A percentile compares a stretch with the other conserved stretches of the same genome.
Evolutionary conservation across 805 yeast species (phyloP).

Genomic region (Starmerella floris): DNA sequence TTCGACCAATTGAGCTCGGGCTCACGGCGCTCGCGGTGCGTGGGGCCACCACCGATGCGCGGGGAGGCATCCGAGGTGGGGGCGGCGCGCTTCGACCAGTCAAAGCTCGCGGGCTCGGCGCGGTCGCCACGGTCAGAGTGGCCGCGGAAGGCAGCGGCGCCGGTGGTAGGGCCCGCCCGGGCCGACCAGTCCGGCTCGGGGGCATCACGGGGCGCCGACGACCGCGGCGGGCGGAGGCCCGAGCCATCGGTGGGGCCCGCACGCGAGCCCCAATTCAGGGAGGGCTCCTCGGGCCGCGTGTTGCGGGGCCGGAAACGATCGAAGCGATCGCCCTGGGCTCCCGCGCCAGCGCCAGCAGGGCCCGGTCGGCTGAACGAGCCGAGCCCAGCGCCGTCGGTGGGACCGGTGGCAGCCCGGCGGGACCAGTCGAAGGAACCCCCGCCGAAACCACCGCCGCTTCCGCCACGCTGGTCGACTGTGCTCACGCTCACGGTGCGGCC

Average conservation of each 20-base stretch:
- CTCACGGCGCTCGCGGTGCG: conserved; percentile 19
- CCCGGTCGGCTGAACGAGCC: conserved; percentile 21
- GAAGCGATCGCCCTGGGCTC: conserved; percentile 31
- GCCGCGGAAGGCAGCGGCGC: conserved; percentile 28
- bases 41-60: conserved; percentile 15
- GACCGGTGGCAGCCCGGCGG: conserved; percentile 10
- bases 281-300: conserved; percentile 26
- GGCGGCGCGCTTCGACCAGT: conserved; percentile 7
- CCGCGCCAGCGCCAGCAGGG: conserved; percentile 24
- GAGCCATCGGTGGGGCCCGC: conserved; percentile 12
- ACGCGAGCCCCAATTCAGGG: conserved; percentile 35
- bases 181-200: conserved; percentile 21
- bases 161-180: conserved; percentile 22
- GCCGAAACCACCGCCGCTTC: conserved; percentile 32
- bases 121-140: conserved; percentile 3
- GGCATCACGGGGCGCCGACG: too few species aligned
- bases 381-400: conserved; percentile 26
- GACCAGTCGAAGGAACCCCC: conserved; percentile 20
- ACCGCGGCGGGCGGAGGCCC: too few species aligned
- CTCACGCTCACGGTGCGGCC: conserved; percentile 57
- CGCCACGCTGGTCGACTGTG: conserved; percentile 59
- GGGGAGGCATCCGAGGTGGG: conserved; percentile 1
- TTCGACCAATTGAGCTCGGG: conserved; percentile 18
- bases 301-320: conserved; percentile 24
- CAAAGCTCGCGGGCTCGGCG: conserved; percentile 1